Conservation (phyloP, 2,329 filamentous ascomycete genomes). For the Fusarium scirpi region DNA sequence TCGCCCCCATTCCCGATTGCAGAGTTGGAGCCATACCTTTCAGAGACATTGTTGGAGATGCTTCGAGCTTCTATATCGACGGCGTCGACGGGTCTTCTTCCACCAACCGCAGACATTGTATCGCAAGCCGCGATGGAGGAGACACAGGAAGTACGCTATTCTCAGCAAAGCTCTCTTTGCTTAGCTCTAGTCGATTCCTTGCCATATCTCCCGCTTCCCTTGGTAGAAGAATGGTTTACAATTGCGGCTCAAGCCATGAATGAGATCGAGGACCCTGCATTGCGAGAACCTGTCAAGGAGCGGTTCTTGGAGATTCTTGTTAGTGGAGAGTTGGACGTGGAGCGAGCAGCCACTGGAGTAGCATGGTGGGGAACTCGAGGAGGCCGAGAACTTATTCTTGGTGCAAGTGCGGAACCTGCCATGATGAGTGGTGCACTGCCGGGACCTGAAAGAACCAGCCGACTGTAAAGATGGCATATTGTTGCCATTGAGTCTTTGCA, state of each 20-base stretch:
- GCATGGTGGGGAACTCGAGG: conserved; percentile 83
- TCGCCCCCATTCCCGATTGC: conserved; percentile 83
- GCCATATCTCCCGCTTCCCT: conserved; percentile 75
- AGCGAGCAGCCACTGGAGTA: conserved; percentile 81
- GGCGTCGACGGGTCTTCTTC: conserved; percentile 60
- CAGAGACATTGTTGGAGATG: conserved; percentile 84
- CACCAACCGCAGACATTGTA: conserved; percentile 55
- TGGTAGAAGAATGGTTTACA: conserved; percentile 85
- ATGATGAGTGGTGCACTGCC: conserved; percentile 69
- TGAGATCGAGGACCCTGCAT: conserved; percentile 68
- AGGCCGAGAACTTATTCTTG: conserved; percentile 64
- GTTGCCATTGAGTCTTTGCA: conserved; percentile 1
- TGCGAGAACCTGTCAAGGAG: conserved; percentile 74
- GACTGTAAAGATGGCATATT: conserved; percentile 49
- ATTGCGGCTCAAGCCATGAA: conserved; percentile 76
- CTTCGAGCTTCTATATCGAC: conserved; percentile 70
- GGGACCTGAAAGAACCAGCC: conserved; percentile 50
- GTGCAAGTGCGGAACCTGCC: conserved; percentile 41
- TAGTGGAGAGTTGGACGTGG: conserved; percentile 88
- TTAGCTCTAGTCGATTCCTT: conserved; percentile 84
- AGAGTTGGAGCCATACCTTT: conserved; percentile 79
- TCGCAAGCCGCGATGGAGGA: conserved; percentile 47
- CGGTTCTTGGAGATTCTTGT: conserved; percentile 84
- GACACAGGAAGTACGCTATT: conserved; percentile 59
- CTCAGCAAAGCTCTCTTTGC: conserved; percentile 81